Evolutionary conservation across 1,139 yeast species (phyloP).

Genomic region (Yamadazyma atmosphaerica): DNA sequence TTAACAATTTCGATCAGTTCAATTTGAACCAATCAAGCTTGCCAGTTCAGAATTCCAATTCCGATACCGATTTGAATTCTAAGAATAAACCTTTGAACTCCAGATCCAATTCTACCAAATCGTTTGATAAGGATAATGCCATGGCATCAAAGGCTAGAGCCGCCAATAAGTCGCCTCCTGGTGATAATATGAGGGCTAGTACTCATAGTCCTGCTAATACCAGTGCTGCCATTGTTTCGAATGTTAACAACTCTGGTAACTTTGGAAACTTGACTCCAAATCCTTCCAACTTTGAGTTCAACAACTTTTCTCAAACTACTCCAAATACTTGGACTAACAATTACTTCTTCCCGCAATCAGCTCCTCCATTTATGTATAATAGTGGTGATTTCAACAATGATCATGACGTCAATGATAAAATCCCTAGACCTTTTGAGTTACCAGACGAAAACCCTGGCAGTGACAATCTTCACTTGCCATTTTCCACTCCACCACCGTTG

Average conservation of each 20-base stretch:
- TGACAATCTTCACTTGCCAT: conserved; percentile 22
- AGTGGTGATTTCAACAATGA: conserved; percentile 8
- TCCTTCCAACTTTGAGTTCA: conserved; percentile 20
- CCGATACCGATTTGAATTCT: conserved; percentile 4
- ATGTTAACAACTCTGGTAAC: conserved; percentile 3
- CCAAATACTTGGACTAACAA: conserved; percentile 30
- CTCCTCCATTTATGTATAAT: conserved; percentile 36
- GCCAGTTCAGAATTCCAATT: conserved; percentile 2
- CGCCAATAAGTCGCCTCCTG: not conserved
- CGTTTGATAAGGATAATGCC: conserved; percentile 2
- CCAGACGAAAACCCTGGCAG: conserved; percentile 25
- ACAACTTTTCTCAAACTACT: conserved; percentile 18
- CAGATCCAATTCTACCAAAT: conserved; percentile 6
- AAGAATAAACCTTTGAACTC: conserved; percentile 8
- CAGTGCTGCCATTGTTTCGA: not conserved
- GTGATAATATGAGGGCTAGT: not conserved
- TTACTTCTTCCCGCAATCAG: conserved; percentile 32
- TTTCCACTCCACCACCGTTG: conserved; percentile 27
- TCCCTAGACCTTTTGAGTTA: conserved; percentile 36
- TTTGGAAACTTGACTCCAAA: conserved; percentile 36
- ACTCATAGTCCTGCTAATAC: not conserved
- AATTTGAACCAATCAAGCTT: conserved; percentile 5
- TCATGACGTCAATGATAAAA: conserved; percentile 10
- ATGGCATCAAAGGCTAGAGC: not conserved
- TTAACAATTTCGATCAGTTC: conserved; percentile 11